Base-by-base conservation (phyloP, 306 rosid genomes). In the Heteromeles arbutifolia region DNA sequence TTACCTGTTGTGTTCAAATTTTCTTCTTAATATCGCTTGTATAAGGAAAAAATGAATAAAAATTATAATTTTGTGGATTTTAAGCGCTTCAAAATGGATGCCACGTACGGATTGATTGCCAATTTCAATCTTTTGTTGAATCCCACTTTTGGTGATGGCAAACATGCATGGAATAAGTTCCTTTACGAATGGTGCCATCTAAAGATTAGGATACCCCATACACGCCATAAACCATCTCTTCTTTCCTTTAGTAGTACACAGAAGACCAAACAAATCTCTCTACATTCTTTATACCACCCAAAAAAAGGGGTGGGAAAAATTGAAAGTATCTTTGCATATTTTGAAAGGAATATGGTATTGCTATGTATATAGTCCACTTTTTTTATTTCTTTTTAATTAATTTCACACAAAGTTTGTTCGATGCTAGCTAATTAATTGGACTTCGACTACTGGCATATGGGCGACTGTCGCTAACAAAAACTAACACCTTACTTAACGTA, bases 141-240 rank as follows among this genome's bases (percentile, higher is more conserved):
- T 11, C 56, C 24, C 31, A 64, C 63, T 4, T 39, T 3, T 45
- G 8, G 61, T 25, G 59, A 69, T 43, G 73, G 43, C 56, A 18
- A 19, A 61, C 18, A 26, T 5, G 21, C 18, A 26, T 5, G 21
- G 83, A 41, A 82, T 43, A 73, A 28, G 43, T 63, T 69, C 77
- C 32, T 37, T 21, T 22, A 10, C 65, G 57, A 43, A 22, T 37
- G 75, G 74, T 57, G 65, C 62, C 65, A 45, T 50, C 65, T 72
- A 66, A 78, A 76, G 91, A 83, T 67, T 82, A 63, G 90, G 82
- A 81, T 76, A 22, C 86, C 78, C 87, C 78, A 72, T 75, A 53
- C 62, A 43, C 28, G 56, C 67, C 14, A 19, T 12, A 43, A 65
- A 18, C 74, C 66, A 25, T 50, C 67, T 54, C 24, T 69, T 75